Percentiles rank a stretch among this genome's conserved stretches.
These are phyloP conservation scores for Kodamaea lidongshanica DNA, from an alignment of 805 yeast genomes.

Conservation along the genomic window DNA sequence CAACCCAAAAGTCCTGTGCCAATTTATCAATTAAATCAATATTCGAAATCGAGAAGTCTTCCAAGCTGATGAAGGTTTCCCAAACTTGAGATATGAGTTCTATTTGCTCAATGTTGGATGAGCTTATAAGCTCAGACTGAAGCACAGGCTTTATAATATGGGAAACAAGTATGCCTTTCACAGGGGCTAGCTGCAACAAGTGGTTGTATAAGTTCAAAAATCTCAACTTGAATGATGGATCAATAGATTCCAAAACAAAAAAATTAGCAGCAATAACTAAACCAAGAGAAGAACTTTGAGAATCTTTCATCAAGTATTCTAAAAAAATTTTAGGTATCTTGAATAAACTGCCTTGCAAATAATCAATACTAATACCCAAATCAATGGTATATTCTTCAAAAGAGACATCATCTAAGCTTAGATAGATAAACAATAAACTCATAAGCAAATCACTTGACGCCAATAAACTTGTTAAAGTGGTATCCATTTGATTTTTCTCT, in stretches of 20 bases:
- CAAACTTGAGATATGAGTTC: constrained; percentile 24
- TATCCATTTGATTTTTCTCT: not conserved
- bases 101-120: constrained; percentile 22
- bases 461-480: not conserved
- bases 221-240: constrained; percentile 21
- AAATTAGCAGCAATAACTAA: constrained; percentile 27
- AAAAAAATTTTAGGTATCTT: constrained; percentile 24
- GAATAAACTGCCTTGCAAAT: constrained; percentile 11
- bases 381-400: constrained; percentile 21
- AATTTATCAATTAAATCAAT: constrained; percentile 13
- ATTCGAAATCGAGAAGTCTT: constrained; percentile 11
- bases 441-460: constrained; percentile 10
- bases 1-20: not conserved
- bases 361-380: constrained; percentile 14
- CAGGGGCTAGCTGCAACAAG: constrained; percentile 18
- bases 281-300: constrained; percentile 17
- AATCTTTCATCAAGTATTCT: constrained; percentile 19
- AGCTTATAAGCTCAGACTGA: constrained; percentile 21
- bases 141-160: constrained; percentile 27
- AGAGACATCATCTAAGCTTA: constrained; percentile 20
- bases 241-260: constrained; percentile 25
- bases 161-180: constrained; percentile 21
- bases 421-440: constrained; percentile 29
- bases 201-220: constrained; percentile 25
- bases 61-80: constrained; percentile 10